Conservation (phyloP, 2,329 filamentous ascomycete genomes). For the Polychaeton citri region DNA sequence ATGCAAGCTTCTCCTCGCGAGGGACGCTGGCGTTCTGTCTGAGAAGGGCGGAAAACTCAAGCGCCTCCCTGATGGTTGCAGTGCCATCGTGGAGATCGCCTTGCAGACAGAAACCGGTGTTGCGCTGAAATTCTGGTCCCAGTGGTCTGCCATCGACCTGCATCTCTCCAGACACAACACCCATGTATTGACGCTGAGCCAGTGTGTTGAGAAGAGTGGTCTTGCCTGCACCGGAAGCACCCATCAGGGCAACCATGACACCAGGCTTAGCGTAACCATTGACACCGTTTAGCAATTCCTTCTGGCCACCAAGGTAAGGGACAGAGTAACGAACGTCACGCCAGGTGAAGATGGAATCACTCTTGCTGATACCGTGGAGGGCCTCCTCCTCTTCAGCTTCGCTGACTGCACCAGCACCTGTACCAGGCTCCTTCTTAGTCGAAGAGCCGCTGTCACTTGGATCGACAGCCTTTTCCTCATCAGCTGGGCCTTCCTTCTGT, state of each 20-base stretch:
- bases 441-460: slow-evolving; percentile 18
- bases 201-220: slow-evolving; percentile 69
- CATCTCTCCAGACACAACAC: slow-evolving; percentile 55
- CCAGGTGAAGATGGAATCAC: slow-evolving; percentile 57
- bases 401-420: slow-evolving; percentile 13
- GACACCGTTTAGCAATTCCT: slow-evolving; percentile 54
- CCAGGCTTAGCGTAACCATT: slow-evolving; percentile 71
- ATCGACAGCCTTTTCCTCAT: slow-evolving; percentile 43
- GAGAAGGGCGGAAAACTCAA: slow-evolving; percentile 55
- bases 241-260: slow-evolving; percentile 67
- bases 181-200: slow-evolving; percentile 56
- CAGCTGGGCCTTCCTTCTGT: slow-evolving; percentile 29
- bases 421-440: slow-evolving; percentile 15
- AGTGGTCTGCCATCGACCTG: slow-evolving; percentile 55
- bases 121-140: slow-evolving; percentile 51
- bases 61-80: slow-evolving; percentile 52
- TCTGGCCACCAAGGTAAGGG: slow-evolving; percentile 49
- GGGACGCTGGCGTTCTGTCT: slow-evolving; percentile 45
- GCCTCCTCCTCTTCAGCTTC: slow-evolving; percentile 27
- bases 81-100: slow-evolving; percentile 59
- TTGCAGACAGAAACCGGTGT: slow-evolving; percentile 60
- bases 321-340: slow-evolving; percentile 59
- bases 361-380: slow-evolving; percentile 22
- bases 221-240: slow-evolving; percentile 70
- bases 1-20: slow-evolving; percentile 48